Evolutionary conservation across 495 filamentous ascomycete species (phyloP), one percentile per base, ranked within the genome.

Genomic region (Neurospora sp.): DNA sequence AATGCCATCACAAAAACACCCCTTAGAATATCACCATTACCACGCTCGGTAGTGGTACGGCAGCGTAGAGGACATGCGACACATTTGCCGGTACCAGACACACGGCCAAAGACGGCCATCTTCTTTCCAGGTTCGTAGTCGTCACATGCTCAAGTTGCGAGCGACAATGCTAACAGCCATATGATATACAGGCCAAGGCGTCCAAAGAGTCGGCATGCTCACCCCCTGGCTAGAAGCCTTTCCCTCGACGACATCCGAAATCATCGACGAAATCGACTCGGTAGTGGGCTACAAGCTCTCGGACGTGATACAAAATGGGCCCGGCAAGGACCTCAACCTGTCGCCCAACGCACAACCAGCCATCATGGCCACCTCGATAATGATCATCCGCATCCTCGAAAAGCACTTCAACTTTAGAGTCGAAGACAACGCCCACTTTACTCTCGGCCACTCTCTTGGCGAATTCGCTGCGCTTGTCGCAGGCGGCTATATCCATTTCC

Each of bases 331-430:
- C 22, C 87, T 99, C 72, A 95, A 92, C 44, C 87, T 88, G 69
- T 98, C 96, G 14, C 89, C 91, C 73, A 93, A 97, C 78, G 91
- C 96, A 11, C 96, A 99, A 81, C 96, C 96, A 0, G 95, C 96
- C 68, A 96, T 98, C 80, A 95, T 99, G 91, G 92, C 94, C 16
- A 93, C 93, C 6, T 96, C 93, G 35, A 88, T 98, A 76, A 84
- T 97, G 35, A 97, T 98, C 74, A 88, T 98, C 41, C 91, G 93
- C 68, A 91, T 99, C 71, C 87, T 99, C 69, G 93, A 98, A 81
- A 80, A 88, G 41, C 91, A 97, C 68, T 97, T 94, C 75, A 90
- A 87, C 16, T 97, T 98, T 81, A 82, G 89, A 61, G 87, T 88
- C 9, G 79, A 83, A 10, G 88, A 92, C 40, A 82, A 91, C 22